Base-by-base conservation (phyloP, 306 rosid species). In the Acmispon strigosus region DNA sequence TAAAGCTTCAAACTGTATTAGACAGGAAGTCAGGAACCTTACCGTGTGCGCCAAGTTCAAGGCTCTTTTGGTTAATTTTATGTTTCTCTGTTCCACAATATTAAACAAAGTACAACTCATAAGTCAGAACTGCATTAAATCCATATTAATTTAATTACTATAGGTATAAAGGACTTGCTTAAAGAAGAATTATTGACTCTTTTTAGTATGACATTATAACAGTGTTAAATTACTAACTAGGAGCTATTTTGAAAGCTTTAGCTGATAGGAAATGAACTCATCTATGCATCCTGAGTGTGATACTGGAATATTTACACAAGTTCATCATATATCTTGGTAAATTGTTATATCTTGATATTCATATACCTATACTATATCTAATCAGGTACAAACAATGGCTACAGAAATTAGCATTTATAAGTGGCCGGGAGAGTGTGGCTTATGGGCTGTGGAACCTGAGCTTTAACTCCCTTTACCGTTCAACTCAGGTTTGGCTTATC, bases 361-460 rank as follows among this genome's bases (percentile, higher is more conserved):
- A 49, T 49, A 55, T 58, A 58, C n/a, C 63, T 60, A 53, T 77
- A 61, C 77, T 75, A 37, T 77, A 24, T 80, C 27, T 69, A 65
- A 43, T 82, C 69, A 89, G 97, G 81, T 89, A 85, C 82, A 80
- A 78, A 69, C 80, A 76, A 19, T 86, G 92, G 85, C 84, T 91
- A 70, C 81, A 78, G 63, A 80, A 81, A 76, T 74, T 91, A 57
- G 88, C 83, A 53, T 84, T 64, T 71, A 50, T 85, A 72, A 84
- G 66, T 62, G 17, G 76, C 61, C 82, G 96, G 65, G 89, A 91
- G 77, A 91, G 96, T 73, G 76, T 78, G 77, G 89, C 88, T 67
- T 62, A 77, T 85, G 97, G 92, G 45, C 51, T 91, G 2, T 91
- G 91, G 97, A 82, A 44, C 81, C 47, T 85, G 79, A 86, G 87